Evolutionary conservation across 805 yeast genomes (phyloP).

Genomic region (Wickerhamiella occidentalis): DNA sequence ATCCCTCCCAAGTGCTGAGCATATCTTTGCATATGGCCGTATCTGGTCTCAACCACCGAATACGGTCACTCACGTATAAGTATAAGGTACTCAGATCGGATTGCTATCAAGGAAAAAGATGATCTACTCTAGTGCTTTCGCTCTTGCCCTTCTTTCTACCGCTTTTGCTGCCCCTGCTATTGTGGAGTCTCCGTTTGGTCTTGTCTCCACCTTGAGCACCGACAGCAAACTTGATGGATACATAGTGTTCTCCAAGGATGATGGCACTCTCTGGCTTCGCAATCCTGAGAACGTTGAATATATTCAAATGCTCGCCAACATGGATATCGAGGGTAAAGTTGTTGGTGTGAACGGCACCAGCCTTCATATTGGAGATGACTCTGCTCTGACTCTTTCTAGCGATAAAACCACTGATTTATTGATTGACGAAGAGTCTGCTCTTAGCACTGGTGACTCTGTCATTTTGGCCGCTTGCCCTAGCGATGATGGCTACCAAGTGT

Average conservation of each 20-base stretch:
- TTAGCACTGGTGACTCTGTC: background rate
- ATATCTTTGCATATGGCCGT: background rate
- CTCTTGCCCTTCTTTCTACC: conserved; percentile 17
- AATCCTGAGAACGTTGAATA: conserved; percentile 2
- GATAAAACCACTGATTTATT: background rate
- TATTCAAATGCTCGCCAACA: conserved; percentile 12
- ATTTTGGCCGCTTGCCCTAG: conserved; percentile 4
- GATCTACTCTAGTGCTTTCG: conserved; percentile 7
- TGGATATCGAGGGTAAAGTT: conserved; percentile 9
- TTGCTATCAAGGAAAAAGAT: background rate
- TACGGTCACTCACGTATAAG: background rate
- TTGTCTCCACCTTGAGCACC: conserved; percentile 6
- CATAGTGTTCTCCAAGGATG: conserved; percentile 12
- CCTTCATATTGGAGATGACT: conserved; percentile 3
- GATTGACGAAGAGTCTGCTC: conserved; percentile 2
- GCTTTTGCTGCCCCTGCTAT: conserved; percentile 18
- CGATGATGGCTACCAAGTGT: background rate
- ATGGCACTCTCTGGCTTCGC: conserved; percentile 16
- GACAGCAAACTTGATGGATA: background rate
- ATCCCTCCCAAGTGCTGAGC: background rate
- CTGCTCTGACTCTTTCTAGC: background rate
- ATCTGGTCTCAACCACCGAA: background rate
- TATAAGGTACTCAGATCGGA: background rate
- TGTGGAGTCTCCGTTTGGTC: conserved; percentile 10
- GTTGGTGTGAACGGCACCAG: background rate